A percentile compares a stretch with the other conserved stretches of the same genome.
phyloP scores from a whole-genome alignment of 2,329 filamentous ascomycete genomes.

The Monilinia laxa region DNA sequence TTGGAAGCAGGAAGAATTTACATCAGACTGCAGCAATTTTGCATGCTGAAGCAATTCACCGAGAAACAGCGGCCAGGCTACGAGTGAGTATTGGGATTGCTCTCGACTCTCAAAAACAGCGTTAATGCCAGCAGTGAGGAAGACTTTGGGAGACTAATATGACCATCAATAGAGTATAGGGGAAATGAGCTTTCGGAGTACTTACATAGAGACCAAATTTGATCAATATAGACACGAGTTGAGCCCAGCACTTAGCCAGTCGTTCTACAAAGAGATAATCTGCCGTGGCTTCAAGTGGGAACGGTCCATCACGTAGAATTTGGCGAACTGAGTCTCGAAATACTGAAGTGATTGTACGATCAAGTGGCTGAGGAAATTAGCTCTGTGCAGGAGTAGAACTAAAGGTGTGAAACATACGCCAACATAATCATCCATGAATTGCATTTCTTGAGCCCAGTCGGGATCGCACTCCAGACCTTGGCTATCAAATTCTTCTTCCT shows the following conservation, averaged over 20 bases:
- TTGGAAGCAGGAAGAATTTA: constrained; percentile 10
- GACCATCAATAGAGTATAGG: constrained; percentile 46
- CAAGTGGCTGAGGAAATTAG: constrained; percentile 33
- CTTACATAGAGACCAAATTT: constrained; percentile 31
- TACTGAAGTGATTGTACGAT: constrained; percentile 26
- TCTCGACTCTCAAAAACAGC: constrained; percentile 40
- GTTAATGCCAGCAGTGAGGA: constrained; percentile 32
- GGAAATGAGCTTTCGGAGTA: constrained; percentile 41
- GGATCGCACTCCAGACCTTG: constrained; percentile 31
- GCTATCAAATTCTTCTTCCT: constrained; percentile 33
- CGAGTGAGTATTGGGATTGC: constrained; percentile 49
- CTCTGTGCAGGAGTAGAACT: not conserved
- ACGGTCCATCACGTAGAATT: constrained; percentile 24
- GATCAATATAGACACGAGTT: constrained; percentile 24
- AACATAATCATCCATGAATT: constrained; percentile 32
- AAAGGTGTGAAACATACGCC: constrained; percentile 25
- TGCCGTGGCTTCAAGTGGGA: not conserved
- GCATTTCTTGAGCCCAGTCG: constrained; percentile 28
- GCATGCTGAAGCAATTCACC: constrained; percentile 48
- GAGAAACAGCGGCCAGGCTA: constrained; percentile 54
- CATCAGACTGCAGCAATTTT: constrained; percentile 45
- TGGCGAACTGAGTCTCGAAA: constrained; percentile 26
- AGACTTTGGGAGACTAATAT: constrained; percentile 35
- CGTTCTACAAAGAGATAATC: constrained; percentile 19
- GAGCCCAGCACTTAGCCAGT: constrained; percentile 23